A percentile compares a stretch with the other conserved stretches of the same genome.
Evolutionary conservation across 805 yeast genomes (phyloP).

Genomic region (Candida bentonensis): DNA sequence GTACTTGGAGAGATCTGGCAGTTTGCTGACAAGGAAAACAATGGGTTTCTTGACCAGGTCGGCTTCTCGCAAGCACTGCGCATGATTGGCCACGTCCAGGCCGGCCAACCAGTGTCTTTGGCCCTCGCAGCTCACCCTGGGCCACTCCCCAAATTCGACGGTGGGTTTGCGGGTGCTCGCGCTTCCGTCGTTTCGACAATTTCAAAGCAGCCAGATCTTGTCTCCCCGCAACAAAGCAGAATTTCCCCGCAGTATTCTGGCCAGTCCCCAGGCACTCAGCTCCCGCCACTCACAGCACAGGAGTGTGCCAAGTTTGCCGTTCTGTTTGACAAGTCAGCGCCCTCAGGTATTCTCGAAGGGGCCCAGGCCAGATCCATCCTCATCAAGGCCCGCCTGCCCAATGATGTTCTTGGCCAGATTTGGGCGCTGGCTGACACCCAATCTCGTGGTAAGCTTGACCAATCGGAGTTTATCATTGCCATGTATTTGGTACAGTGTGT

Average conservation of each 20-base stretch:
- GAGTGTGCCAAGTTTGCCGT: constrained; percentile 24
- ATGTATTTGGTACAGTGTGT: constrained; percentile 88
- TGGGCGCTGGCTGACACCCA: constrained; percentile 80
- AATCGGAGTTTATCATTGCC: constrained; percentile 74
- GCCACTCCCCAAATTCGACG: constrained; percentile 49
- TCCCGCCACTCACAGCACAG: constrained; percentile 22
- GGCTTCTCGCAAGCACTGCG: constrained; percentile 83
- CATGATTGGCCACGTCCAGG: constrained; percentile 75
- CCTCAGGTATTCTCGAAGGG: constrained; percentile 50
- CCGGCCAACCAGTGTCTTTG: constrained; percentile 44
- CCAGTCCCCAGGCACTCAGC: constrained; percentile 4
- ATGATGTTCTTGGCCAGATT: constrained; percentile 61
- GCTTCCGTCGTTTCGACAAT: constrained; percentile 8
- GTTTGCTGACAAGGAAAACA: constrained; percentile 75
- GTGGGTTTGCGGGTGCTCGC: constrained; percentile 6
- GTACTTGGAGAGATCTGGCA: constrained; percentile 88
- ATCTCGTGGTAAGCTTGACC: constrained; percentile 55
- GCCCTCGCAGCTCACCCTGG: constrained; percentile 41
- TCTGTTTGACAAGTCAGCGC: constrained; percentile 57
- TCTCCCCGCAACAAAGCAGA: background rate
- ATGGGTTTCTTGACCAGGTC: constrained; percentile 67
- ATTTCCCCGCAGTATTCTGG: background rate
- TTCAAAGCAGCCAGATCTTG: background rate
- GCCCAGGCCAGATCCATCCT: constrained; percentile 75
- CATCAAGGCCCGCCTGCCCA: constrained; percentile 76